A percentile compares a stretch with the other conserved stretches of the same genome.
These are phyloP conservation scores for Candida ortonii DNA, from an alignment of 805 yeast genomes.

Conservation along the genomic window DNA sequence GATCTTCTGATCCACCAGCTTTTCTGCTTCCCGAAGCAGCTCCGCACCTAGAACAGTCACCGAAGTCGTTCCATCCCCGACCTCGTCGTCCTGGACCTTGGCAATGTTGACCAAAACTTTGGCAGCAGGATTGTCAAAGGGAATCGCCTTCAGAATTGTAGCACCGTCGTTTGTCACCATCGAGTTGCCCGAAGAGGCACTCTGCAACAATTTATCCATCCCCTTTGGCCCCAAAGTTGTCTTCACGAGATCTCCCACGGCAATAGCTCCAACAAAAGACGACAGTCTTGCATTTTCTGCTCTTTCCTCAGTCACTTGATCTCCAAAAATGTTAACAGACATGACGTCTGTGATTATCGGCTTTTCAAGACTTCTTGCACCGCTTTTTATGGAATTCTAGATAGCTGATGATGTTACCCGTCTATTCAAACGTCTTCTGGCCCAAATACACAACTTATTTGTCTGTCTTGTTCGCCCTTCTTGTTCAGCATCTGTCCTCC, in stretches of 20 bases:
- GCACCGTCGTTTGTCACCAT: conserved; percentile 98
- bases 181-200: conserved; percentile 74
- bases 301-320: conserved; percentile 95
- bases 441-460: too few relatives aligned
- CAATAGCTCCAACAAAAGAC: conserved; percentile 97
- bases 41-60: conserved; percentile 92
- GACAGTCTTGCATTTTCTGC: conserved; percentile 98
- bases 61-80: conserved; percentile 97
- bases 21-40: conserved; percentile 90
- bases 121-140: conserved; percentile 97
- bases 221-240: conserved; percentile 97
- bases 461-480: too few relatives aligned
- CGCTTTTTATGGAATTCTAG: too few relatives aligned
- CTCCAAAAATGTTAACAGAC: conserved; percentile 95
- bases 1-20: conserved; percentile 83
- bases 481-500: too few relatives aligned
- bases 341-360: conserved; percentile 18
- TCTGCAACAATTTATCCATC: conserved; percentile 92
- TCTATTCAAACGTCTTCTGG: too few relatives aligned
- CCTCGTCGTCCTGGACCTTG: conserved; percentile 96
- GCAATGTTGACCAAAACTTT: conserved; percentile 91
- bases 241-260: conserved; percentile 96
- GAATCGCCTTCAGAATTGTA: conserved; percentile 88
- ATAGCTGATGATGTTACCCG: too few relatives aligned
- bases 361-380: too few relatives aligned